phyloP scores from a whole-genome alignment of 2,329 filamentous ascomycete species.

The Cryphonectria naterciae region DNA sequence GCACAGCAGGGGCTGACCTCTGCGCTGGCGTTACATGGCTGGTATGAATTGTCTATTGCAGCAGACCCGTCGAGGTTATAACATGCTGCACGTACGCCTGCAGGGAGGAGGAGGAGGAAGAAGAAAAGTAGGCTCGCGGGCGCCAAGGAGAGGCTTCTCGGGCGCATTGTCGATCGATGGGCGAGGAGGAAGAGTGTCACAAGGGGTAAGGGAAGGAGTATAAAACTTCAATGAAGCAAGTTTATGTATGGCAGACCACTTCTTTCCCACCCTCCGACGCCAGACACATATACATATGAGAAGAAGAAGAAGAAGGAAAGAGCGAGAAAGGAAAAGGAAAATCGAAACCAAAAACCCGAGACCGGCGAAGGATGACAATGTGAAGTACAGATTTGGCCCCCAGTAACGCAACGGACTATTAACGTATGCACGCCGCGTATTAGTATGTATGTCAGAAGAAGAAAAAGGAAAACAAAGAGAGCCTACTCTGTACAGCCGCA shows the following conservation, averaged over 20 bases:
- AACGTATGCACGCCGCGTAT: neutral
- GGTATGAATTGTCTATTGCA: neutral
- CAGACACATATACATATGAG: neutral
- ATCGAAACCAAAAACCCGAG: neutral
- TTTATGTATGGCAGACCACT: too few relatives aligned
- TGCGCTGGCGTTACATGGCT: constrained; percentile 31
- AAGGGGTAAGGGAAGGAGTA: too few relatives aligned
- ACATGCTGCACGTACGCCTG: constrained; percentile 17
- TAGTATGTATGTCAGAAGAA: neutral
- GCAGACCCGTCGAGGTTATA: constrained; percentile 28
- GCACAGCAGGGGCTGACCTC: constrained; percentile 33
- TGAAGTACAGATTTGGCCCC: neutral
- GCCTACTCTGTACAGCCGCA: neutral
- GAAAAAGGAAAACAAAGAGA: neutral
- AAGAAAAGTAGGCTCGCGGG: neutral
- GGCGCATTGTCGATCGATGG: neutral
- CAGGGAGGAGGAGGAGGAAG: neutral
- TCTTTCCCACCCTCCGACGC: too few relatives aligned
- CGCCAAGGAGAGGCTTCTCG: neutral
- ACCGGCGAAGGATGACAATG: neutral
- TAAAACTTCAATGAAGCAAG: too few relatives aligned
- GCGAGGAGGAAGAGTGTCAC: neutral
- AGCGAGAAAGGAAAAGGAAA: too few relatives aligned
- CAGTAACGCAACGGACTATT: neutral
- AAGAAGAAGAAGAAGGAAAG: neutral